Base-by-base conservation (phyloP, 225 moss, liverwort and hornwort species). In the Bryum argenteum region DNA sequence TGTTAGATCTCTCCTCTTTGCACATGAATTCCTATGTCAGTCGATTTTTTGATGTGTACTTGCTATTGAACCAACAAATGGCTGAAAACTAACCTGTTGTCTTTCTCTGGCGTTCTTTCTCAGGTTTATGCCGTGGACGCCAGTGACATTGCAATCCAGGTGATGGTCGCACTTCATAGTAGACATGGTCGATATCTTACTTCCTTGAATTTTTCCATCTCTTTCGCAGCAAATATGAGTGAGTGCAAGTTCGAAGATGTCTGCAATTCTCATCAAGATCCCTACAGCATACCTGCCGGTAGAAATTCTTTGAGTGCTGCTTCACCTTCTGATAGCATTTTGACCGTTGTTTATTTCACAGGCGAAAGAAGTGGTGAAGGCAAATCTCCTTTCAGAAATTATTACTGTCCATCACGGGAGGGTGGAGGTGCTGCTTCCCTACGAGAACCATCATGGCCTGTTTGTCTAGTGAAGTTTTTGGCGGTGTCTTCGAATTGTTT, bases 121-220 rank as follows among this genome's bases (percentile, higher is more conserved):
- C 68, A 91, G 91, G 96, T 98, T 38, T 89, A 98, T 80, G 94
- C 97, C 24, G 90, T 98, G 72, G 97, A 98, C 69, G 97, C 97
- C 18, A 94, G 97, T 85, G 90, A 92, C 53, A 97, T 97, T 73
- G 97, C 90, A 71, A 88, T 90, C 61, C 94, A 97, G 89, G 91
- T 91, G 72, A 62, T 69, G 41, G 61, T 63, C 58, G 53, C 71
- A 38, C 68, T 67, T 22, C 60, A 28, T 21, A 64, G 16, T 64
- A 69, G 19, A 72, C 58, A 39, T 63, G 0, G 45, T 69, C 14
- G 21, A 58, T 68, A 26, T 54, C 58, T 59, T 45, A 10, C 57
- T 67, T 13, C 15, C 48, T 79, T 56, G 40, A n/a, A 41, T 40
- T 60, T 33, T 67, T 64, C 17, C n/a, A 59, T 57, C 47, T 68